phyloP scores from a whole-genome alignment of 805 yeast species.

The Babjeviella inositovora region DNA sequence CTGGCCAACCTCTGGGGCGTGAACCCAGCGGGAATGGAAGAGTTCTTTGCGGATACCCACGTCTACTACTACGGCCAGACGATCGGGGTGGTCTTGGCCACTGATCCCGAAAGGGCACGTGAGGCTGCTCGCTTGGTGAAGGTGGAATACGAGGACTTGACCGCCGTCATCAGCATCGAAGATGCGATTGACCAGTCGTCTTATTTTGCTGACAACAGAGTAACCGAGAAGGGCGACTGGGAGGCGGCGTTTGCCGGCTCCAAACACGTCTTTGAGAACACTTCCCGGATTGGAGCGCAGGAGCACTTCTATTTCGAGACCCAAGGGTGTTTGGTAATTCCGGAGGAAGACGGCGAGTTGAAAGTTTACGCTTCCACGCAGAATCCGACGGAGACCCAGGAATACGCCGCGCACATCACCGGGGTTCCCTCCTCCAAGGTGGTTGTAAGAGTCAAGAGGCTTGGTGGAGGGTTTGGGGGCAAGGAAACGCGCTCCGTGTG shows the following conservation, averaged over 20 bases:
- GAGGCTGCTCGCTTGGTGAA: constrained; percentile 22
- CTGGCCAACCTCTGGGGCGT: constrained; percentile 26
- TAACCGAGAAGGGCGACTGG: constrained; percentile 20
- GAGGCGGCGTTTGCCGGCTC: constrained; percentile 15
- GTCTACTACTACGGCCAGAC: constrained; percentile 24
- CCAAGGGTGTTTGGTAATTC: constrained; percentile 23
- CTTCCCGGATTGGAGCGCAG: constrained; percentile 24
- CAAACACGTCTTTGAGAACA: constrained; percentile 16
- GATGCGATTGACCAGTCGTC: constrained; percentile 23
- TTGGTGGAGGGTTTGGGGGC: constrained; percentile 37
- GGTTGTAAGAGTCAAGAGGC: constrained; percentile 21
- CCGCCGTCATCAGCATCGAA: constrained; percentile 21
- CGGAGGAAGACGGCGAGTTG: constrained; percentile 28
- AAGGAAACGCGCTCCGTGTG: constrained; percentile 25
- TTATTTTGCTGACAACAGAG: constrained; percentile 16
- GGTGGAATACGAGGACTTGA: constrained; percentile 21
- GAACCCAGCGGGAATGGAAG: constrained; percentile 20
- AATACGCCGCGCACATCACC: constrained; percentile 20
- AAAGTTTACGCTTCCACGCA: constrained; percentile 25
- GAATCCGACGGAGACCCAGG: constrained; percentile 26
- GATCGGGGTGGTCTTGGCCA: constrained; percentile 22
- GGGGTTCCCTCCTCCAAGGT: constrained; percentile 23
- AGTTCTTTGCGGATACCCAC: constrained; percentile 23
- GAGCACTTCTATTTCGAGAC: constrained; percentile 33
- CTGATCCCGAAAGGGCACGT: constrained; percentile 18